Conservation (phyloP, 768 basidiomycete genomes). For the Podaxis mareebaensis region DNA sequence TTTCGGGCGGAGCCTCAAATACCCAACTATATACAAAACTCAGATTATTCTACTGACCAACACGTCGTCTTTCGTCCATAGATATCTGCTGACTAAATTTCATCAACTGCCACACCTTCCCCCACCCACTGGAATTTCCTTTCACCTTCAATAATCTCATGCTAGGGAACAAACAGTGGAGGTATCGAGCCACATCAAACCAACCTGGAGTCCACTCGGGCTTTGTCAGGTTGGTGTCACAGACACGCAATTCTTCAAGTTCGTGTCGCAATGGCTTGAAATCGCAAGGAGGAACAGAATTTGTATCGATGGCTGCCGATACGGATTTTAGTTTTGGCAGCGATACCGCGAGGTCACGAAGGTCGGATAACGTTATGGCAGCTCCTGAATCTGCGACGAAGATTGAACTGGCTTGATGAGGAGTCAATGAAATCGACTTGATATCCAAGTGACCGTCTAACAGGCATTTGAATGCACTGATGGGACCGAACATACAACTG, state of each 20-base stretch:
- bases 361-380: neutral
- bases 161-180: neutral
- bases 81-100: neutral
- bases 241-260: neutral
- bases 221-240: neutral
- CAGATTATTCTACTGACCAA: neutral
- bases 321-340: neutral
- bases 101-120: neutral
- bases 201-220: neutral
- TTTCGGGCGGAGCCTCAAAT: constrained; percentile 30
- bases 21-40: neutral
- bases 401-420: neutral
- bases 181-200: neutral
- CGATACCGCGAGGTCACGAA: neutral
- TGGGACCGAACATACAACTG: too few relatives aligned
- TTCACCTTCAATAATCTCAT: neutral
- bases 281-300: neutral
- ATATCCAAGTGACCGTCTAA: neutral
- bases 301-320: neutral
- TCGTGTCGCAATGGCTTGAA: neutral
- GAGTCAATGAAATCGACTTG: neutral
- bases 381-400: neutral
- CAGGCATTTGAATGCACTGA: neutral
- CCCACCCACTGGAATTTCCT: neutral
- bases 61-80: neutral